Evolutionary conservation across 2,329 filamentous ascomycete genomes (phyloP).

Genomic region (Pseudopyricularia cyperi): DNA sequence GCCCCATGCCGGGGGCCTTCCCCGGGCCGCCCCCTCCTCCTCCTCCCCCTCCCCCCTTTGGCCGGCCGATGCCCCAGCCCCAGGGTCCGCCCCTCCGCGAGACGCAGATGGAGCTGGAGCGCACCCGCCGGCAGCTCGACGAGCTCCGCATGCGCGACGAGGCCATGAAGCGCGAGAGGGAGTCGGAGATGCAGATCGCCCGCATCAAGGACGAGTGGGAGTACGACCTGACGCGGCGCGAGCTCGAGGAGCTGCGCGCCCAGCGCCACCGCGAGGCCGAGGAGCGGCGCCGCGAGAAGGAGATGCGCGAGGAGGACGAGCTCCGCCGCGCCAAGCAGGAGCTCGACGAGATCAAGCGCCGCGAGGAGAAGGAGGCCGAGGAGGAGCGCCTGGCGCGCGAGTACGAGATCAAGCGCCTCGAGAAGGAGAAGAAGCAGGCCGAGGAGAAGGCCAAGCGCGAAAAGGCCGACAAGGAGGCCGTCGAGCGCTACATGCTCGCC

Average conservation of each 20-base stretch:
- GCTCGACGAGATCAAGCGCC: constrained; percentile 31
- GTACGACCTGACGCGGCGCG: constrained; percentile 21
- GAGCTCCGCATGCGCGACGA: constrained; percentile 19
- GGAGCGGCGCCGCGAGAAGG: constrained; percentile 22
- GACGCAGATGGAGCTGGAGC: constrained; percentile 19
- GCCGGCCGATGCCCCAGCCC: background rate
- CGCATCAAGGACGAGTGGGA: constrained; percentile 12
- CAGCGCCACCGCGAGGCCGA: constrained; percentile 17
- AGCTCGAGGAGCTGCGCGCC: constrained; percentile 24
- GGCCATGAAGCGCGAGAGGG: constrained; percentile 8
- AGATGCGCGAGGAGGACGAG: constrained; percentile 32
- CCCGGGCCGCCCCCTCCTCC: background rate
- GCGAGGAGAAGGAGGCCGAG: constrained; percentile 32
- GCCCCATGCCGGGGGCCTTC: background rate
- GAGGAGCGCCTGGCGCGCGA: constrained; percentile 38
- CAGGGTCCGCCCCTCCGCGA: background rate
- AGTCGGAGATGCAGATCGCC: constrained; percentile 15
- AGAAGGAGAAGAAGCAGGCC: constrained; percentile 28
- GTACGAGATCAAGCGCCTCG: constrained; percentile 33
- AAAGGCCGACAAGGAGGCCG: constrained; percentile 35
- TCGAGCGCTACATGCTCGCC: constrained; percentile 37
- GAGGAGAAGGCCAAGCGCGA: constrained; percentile 30
- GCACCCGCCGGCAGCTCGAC: constrained; percentile 27
- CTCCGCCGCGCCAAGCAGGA: constrained; percentile 34
- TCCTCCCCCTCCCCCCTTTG: background rate